Conservation (phyloP, 1,139 yeast species). For the Kurtzmaniella quercitrusa region DNA sequence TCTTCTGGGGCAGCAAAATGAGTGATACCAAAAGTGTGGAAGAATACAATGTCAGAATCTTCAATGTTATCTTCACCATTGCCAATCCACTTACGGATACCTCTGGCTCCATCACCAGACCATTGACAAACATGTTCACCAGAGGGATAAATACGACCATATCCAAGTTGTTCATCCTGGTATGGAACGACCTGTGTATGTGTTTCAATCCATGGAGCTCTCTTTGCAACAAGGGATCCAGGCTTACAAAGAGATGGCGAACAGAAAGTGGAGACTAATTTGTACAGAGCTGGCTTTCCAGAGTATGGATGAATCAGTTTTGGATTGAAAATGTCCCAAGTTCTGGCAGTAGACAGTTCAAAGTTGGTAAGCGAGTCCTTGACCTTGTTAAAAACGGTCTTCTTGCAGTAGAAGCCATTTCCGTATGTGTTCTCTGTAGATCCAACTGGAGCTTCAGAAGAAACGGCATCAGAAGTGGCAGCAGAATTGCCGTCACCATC, state of each 20-base stretch:
- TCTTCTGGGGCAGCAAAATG: slow-evolving; percentile 89
- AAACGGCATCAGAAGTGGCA: slow-evolving; percentile 61
- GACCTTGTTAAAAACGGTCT: slow-evolving; percentile 62
- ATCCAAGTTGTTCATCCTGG: slow-evolving; percentile 45
- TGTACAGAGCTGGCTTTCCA: slow-evolving; percentile 71
- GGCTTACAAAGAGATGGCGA: slow-evolving; percentile 70
- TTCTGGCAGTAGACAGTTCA: slow-evolving; percentile 58
- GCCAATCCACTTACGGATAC: slow-evolving; percentile 72
- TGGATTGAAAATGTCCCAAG: slow-evolving; percentile 81
- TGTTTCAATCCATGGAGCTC: slow-evolving; percentile 78
- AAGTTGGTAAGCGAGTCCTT: slow-evolving; percentile 62
- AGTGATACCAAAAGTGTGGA: slow-evolving; percentile 80
- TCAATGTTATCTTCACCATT: slow-evolving; percentile 60
- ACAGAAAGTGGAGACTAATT: slow-evolving; percentile 70
- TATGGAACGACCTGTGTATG: slow-evolving; percentile 69
- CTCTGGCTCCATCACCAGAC: slow-evolving; percentile 69
- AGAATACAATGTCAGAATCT: slow-evolving; percentile 65
- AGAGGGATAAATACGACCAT: slow-evolving; percentile 68
- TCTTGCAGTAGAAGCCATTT: slow-evolving; percentile 63
- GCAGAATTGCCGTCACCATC: slow-evolving; percentile 79
- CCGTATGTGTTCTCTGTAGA: slow-evolving; percentile 69
- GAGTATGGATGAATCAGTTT: slow-evolving; percentile 61
- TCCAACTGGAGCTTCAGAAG: slow-evolving; percentile 59
- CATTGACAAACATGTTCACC: slow-evolving; percentile 79
- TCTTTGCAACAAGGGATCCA: slow-evolving; percentile 70